A percentile compares a stretch with the other conserved stretches of the same genome.
phyloP scores from a whole-genome alignment of 1,284 basidiomycete species.

The Entoloma clypeatum region DNA sequence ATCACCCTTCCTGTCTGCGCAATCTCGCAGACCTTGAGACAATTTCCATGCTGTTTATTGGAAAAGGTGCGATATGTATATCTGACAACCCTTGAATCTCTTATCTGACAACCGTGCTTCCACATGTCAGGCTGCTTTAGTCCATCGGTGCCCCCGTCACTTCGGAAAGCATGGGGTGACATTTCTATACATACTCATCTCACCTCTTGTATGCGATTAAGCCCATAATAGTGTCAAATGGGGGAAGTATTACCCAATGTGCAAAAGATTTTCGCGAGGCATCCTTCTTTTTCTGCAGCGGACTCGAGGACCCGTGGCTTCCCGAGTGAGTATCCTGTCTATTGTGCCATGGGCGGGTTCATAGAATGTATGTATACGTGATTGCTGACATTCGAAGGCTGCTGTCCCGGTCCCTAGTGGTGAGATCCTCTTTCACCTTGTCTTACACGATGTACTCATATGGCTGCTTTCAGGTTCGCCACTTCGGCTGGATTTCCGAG shows the following conservation, averaged over 20 bases:
- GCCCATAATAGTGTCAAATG: slow-evolving; percentile 30
- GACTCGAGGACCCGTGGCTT: slow-evolving; percentile 35
- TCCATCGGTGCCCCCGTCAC: slow-evolving; percentile 28
- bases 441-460: slow-evolving; percentile 1
- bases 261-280: slow-evolving; percentile 31
- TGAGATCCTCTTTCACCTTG: slow-evolving; percentile 1
- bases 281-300: slow-evolving; percentile 37
- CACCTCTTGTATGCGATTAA: neutral
- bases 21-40: neutral
- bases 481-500: slow-evolving; percentile 42
- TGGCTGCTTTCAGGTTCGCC: slow-evolving; percentile 35
- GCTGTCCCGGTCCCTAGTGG: slow-evolving; percentile 16
- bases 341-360: neutral
- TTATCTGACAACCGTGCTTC: neutral
- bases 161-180: slow-evolving; percentile 36
- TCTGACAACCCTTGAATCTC: neutral
- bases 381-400: slow-evolving; percentile 10
- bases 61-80: slow-evolving; percentile 13
- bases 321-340: slow-evolving; percentile 26
- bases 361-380: neutral
- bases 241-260: slow-evolving; percentile 33
- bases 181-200: neutral
- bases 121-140: slow-evolving; percentile 36
- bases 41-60: slow-evolving; percentile 16
- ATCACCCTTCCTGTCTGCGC: neutral